Conservation (phyloP, 805 yeast species). For the Yamadazyma sp. region DNA sequence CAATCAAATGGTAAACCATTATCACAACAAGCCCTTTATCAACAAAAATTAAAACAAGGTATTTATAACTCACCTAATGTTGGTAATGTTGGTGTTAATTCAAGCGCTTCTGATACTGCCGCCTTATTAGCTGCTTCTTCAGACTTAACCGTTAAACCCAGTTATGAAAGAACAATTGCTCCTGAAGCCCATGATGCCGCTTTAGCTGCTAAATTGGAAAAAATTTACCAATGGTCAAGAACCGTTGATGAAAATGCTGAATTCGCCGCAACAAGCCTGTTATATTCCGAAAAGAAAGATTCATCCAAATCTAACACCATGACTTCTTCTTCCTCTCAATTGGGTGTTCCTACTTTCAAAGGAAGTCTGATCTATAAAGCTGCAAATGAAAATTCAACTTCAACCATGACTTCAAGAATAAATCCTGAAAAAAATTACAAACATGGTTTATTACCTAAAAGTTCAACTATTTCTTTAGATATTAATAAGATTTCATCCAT, state of each 20-base stretch:
- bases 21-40: slow-evolving; percentile 71
- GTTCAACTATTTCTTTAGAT: slow-evolving; percentile 22
- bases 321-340: slow-evolving; percentile 19
- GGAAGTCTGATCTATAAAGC: slow-evolving; percentile 27
- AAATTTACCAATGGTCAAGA: slow-evolving; percentile 49
- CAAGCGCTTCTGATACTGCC: slow-evolving; percentile 71
- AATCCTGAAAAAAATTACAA: slow-evolving; percentile 38
- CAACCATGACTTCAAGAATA: slow-evolving; percentile 43
- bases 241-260: slow-evolving; percentile 47
- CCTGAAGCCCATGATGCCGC: slow-evolving; percentile 70
- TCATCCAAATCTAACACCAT: slow-evolving; percentile 20
- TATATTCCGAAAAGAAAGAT: slow-evolving; percentile 6
- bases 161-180: slow-evolving; percentile 58
- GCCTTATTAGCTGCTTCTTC: slow-evolving; percentile 71
- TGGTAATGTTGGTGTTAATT: slow-evolving; percentile 58
- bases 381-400: slow-evolving; percentile 39
- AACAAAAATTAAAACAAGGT: slow-evolving; percentile 70
- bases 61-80: slow-evolving; percentile 50
- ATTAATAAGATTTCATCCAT: slow-evolving; percentile 31
- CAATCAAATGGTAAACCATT: slow-evolving; percentile 70
- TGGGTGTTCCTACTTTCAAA: slow-evolving; percentile 32
- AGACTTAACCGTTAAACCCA: slow-evolving; percentile 58
- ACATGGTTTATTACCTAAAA: slow-evolving; percentile 34
- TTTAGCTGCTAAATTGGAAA: slow-evolving; percentile 38
- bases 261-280: slow-evolving; percentile 43